Conservation (phyloP, 371 early-diverging fungal species). For the Batkoa obscura region DNA sequence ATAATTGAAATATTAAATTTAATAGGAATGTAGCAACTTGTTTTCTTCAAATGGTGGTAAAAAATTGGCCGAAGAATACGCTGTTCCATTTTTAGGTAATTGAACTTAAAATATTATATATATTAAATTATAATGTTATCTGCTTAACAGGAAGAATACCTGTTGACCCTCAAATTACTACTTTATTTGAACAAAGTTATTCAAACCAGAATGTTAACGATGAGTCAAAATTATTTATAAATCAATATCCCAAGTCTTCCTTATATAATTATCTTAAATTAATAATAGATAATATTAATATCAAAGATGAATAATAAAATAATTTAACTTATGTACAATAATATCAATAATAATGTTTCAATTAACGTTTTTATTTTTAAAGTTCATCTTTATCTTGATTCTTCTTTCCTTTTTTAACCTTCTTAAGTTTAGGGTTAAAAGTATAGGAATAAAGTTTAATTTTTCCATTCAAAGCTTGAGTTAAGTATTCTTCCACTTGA, state of each 20-base stretch:
- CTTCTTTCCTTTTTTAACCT: neutral
- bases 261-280: too few relatives aligned
- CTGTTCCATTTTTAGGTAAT: constrained; percentile 11
- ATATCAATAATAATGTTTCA: too few relatives aligned
- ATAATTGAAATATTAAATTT: constrained; percentile 11
- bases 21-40: constrained; percentile 72
- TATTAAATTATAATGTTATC: neutral
- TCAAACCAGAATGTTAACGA: too few relatives aligned
- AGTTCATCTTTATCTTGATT: neutral
- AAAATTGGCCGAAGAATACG: constrained; percentile 60
- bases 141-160: neutral
- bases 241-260: too few relatives aligned
- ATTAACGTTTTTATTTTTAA: too few relatives aligned
- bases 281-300: too few relatives aligned
- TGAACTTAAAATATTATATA: neutral
- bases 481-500: neutral
- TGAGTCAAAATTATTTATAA: too few relatives aligned
- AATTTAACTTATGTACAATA: too few relatives aligned
- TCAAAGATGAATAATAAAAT: too few relatives aligned
- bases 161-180: neutral
- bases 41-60: constrained; percentile 90
- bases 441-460: neutral
- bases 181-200: constrained; percentile 3
- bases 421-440: neutral
- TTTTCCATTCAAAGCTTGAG: neutral